Evolutionary conservation across 1,284 basidiomycete species (phyloP), one percentile per base, ranked within the genome.

Genomic region (Boletus semigastroideus): DNA sequence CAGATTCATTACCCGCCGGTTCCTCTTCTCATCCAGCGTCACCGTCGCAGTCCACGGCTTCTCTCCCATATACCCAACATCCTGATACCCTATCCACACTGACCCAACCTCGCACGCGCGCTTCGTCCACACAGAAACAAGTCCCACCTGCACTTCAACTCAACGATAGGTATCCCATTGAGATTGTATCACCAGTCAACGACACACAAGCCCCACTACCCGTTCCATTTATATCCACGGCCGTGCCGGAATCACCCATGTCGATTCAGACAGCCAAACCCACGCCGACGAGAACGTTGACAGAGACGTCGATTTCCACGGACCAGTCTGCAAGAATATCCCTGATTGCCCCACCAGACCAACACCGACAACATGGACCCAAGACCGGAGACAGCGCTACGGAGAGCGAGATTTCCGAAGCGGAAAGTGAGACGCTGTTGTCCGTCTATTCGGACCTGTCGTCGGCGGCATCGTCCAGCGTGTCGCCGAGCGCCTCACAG

Each of bases 201-300:
- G 56, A 56, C 22, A 44, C 39, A 1, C 47, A 38, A 42, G 65
- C 63, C 3, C 75, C 72, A 1, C 57, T 77, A 12, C 71, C 74
- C 3, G 78, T 84, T 42, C 83, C 82, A 13, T 69, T 62, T 11
- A 83, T 84, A 50, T 76, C 79, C 4, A 83, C 78, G 1, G 79
- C 78, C 3, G 74, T 64, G 3, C 74, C 78, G 1, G 75, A 78
- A 28, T 71, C 72, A 0, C 72, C 75, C 25, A 53, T 55, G 28
- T 61, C 66, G 17, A 31, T 52, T 13, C 51, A 51, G 31, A 64
- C 65, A 5, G 48, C 63, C 7, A 61, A 42, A 6, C 66, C 63
- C 13, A 17, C 30, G 4, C 33, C 53, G 6, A 48, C 39, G 2
- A 30, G 60, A 43, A 51, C 51, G 34, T n/a, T 60, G 40, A 53